These are phyloP conservation scores for Amaranthus hypochondriacus DNA, from an alignment of 148 eudicot species.

Conservation along the genomic window DNA sequence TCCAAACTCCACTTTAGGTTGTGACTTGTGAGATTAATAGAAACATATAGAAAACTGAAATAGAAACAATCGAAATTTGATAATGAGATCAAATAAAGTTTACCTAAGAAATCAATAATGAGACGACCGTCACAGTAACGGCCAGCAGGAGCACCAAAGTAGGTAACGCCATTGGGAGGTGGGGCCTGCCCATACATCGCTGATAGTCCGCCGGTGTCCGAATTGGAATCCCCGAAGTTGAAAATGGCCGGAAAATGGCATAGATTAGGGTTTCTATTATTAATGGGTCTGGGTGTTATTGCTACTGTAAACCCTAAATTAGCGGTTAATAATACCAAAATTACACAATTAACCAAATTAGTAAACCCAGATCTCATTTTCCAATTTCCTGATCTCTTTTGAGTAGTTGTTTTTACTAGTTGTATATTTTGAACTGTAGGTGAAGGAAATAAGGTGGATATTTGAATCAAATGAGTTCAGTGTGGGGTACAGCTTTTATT, in stretches of 20 bases:
- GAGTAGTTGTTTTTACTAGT: too few relatives aligned
- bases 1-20: background rate
- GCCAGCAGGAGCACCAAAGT: slow-evolving; percentile 63
- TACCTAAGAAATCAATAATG: slow-evolving; percentile 75
- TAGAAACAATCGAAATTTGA: background rate
- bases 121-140: slow-evolving; percentile 72
- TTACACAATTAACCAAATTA: background rate
- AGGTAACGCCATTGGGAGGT: slow-evolving; percentile 63
- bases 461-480: too few relatives aligned
- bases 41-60: background rate
- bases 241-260: slow-evolving; percentile 73
- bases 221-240: slow-evolving; percentile 91
- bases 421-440: too few relatives aligned
- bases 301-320: background rate
- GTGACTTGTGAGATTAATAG: background rate
- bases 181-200: slow-evolving; percentile 65
- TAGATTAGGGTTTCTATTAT: background rate
- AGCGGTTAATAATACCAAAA: background rate
- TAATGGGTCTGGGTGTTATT: background rate
- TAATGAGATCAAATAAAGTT: background rate
- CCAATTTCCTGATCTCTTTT: background rate
- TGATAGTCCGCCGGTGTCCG: slow-evolving; percentile 89
- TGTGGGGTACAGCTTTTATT: too few relatives aligned
- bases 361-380: slow-evolving; percentile 5
- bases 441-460: too few relatives aligned